These are phyloP conservation scores for Aquilaria yunnanensis DNA, from an alignment of 345 rosid genomes.

Conservation along the genomic window DNA sequence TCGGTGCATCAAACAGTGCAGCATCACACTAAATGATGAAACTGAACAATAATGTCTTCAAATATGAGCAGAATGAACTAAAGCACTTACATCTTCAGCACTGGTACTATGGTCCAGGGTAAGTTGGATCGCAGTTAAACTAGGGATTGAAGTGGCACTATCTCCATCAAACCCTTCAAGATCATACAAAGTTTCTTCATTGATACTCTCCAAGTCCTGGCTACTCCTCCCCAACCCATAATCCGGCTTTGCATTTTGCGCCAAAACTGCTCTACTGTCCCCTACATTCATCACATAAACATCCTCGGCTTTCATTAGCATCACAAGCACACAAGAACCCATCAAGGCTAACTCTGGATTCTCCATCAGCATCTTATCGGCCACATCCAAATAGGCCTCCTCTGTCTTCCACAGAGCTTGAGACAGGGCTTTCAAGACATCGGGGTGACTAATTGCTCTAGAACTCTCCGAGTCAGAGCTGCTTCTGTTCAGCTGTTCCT, in stretches of 20 bases:
- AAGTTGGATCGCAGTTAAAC: conserved; percentile 60
- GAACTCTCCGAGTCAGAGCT: conserved; percentile 21
- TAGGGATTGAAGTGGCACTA: conserved; percentile 20
- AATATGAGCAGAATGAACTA: background rate
- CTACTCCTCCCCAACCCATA: conserved; percentile 60
- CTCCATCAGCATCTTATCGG: conserved; percentile 80
- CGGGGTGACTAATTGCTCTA: conserved; percentile 45
- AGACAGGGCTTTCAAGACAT: conserved; percentile 77
- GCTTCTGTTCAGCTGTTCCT: conserved; percentile 40
- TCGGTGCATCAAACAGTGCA: background rate
- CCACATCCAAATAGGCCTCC: conserved; percentile 69
- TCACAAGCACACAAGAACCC: conserved; percentile 95
- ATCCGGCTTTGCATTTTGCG: conserved; percentile 64
- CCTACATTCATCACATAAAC: conserved; percentile 95
- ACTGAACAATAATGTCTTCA: background rate
- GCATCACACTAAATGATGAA: background rate
- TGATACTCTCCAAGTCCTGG: conserved; percentile 82
- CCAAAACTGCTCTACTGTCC: conserved; percentile 86
- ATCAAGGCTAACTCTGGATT: conserved; percentile 90
- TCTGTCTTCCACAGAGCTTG: conserved; percentile 82
- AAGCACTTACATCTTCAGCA: conserved; percentile 54
- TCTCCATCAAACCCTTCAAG: conserved; percentile 40
- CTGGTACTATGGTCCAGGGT: conserved; percentile 83
- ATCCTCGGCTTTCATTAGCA: conserved; percentile 96
- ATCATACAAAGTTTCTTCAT: conserved; percentile 75